Evolutionary conservation across 345 rosid species (phyloP).

Genomic region (Eucalyptus coolabah): DNA sequence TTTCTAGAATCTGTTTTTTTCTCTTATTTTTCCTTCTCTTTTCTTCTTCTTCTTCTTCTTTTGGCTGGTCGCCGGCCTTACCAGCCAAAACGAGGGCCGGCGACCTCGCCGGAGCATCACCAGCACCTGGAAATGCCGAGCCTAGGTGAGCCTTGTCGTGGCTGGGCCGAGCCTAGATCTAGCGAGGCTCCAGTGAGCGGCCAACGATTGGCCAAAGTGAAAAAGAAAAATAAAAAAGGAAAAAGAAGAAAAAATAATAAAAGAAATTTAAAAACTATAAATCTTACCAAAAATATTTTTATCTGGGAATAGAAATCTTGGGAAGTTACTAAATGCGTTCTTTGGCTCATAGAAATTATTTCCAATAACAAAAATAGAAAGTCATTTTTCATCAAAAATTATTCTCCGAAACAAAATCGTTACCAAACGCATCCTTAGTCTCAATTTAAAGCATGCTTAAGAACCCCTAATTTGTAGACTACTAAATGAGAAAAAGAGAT

Average conservation of each 20-base stretch:
- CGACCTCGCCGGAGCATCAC: accelerated
- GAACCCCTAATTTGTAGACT: not conserved
- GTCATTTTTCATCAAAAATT: too few species aligned
- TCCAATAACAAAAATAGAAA: accelerated
- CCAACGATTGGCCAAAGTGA: accelerated
- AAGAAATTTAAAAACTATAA: too few species aligned
- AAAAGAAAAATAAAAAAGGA: too few species aligned
- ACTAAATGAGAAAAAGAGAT: not conserved
- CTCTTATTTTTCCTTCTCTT: too few species aligned
- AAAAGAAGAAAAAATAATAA: too few species aligned
- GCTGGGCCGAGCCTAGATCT: accelerated
- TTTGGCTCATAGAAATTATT: too few species aligned
- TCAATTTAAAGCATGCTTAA: not conserved
- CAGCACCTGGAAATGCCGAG: too few species aligned
- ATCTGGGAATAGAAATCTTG: accelerated
- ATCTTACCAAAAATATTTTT: accelerated
- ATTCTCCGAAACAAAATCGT: accelerated
- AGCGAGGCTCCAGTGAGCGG: accelerated
- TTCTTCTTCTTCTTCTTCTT: too few species aligned
- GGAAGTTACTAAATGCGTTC: accelerated
- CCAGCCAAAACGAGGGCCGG: accelerated
- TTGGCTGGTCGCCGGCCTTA: accelerated
- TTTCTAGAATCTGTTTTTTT: too few species aligned
- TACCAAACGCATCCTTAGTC: accelerated
- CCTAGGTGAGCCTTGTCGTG: accelerated